Percentiles rank a stretch among this genome's conserved stretches.
Evolutionary conservation across 768 basidiomycete genomes (phyloP).

Genomic region (Punctularia strigosozonata): DNA sequence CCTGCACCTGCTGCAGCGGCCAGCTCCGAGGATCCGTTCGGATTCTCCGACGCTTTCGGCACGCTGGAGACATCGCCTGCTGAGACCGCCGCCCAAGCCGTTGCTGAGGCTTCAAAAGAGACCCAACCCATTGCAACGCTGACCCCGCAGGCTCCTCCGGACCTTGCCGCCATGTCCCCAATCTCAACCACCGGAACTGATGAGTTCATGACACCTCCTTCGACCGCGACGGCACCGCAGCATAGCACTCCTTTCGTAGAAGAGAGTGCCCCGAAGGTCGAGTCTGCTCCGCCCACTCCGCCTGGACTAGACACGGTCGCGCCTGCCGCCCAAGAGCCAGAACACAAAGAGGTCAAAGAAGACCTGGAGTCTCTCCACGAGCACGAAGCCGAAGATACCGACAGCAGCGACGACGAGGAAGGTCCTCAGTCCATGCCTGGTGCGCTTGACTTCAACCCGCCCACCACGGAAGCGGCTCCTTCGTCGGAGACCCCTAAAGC

Average conservation of each 20-base stretch:
- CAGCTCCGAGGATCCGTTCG: slow-evolving; percentile 37
- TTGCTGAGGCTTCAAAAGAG: neutral
- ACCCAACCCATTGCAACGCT: neutral
- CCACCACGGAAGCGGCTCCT: slow-evolving; percentile 1
- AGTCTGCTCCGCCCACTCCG: too few relatives aligned
- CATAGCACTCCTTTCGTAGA: too few relatives aligned
- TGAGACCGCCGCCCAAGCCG: neutral
- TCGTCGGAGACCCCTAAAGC: slow-evolving; percentile 3
- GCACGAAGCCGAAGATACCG: slow-evolving; percentile 43
- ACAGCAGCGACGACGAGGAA: slow-evolving; percentile 39
- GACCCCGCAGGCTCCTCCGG: neutral
- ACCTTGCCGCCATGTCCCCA: neutral
- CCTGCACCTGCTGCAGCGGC: slow-evolving; percentile 5
- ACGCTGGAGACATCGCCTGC: neutral
- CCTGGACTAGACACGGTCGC: too few relatives aligned
- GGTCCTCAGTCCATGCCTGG: slow-evolving; percentile 16
- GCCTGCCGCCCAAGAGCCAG: slow-evolving; percentile 9
- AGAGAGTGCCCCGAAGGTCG: too few relatives aligned
- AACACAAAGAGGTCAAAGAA: slow-evolving; percentile 25
- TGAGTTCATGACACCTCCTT: neutral
- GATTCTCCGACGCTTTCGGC: slow-evolving; percentile 24
- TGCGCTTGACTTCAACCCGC: too few relatives aligned
- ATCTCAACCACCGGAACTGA: neutral
- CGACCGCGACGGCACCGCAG: neutral
- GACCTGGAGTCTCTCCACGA: slow-evolving; percentile 49